These are phyloP conservation scores for Discostella pseudostelligera DNA, from an alignment of 108 stramenopile species.

Conservation along the genomic window DNA sequence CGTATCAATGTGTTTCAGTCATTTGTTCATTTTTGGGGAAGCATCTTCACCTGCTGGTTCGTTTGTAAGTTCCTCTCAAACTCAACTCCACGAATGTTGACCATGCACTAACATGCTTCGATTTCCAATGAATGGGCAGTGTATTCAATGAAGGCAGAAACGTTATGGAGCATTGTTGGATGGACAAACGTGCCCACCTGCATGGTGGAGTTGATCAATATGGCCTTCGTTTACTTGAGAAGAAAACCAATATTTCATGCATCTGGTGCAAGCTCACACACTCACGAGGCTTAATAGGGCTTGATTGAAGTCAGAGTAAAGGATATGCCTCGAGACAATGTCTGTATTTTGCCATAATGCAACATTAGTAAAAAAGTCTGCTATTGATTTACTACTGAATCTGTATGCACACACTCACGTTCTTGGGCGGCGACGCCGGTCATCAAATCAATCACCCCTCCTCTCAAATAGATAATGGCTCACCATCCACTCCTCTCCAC, in stretches of 20 bases:
- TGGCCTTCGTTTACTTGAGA: background rate
- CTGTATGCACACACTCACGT: no score
- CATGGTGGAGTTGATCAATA: conserved; percentile 7
- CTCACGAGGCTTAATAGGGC: no score
- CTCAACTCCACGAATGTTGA: background rate
- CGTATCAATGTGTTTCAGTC: conserved; percentile 8
- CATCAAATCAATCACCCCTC: conserved; percentile 10
- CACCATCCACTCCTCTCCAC: conserved; percentile 91
- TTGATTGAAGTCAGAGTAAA: no score
- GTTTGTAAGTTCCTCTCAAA: conserved; percentile 3
- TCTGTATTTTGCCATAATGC: no score
- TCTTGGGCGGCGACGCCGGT: no score
- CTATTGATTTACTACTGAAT: no score
- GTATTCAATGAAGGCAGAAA: conserved; percentile 12
- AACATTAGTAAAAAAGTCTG: no score
- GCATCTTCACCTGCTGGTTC: conserved; percentile 5
- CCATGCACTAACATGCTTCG: background rate
- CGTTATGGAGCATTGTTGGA: conserved; percentile 17
- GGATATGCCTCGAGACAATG: no score
- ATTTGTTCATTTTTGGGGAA: conserved; percentile 5
- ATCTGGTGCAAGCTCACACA: no score
- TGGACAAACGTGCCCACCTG: conserved; percentile 8
- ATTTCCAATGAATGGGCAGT: background rate
- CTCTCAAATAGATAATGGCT: conserved; percentile 82
- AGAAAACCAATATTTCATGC: no score